Conservation (phyloP, 108 stramenopile genomes). For the Cyclotella kingstonii region DNA sequence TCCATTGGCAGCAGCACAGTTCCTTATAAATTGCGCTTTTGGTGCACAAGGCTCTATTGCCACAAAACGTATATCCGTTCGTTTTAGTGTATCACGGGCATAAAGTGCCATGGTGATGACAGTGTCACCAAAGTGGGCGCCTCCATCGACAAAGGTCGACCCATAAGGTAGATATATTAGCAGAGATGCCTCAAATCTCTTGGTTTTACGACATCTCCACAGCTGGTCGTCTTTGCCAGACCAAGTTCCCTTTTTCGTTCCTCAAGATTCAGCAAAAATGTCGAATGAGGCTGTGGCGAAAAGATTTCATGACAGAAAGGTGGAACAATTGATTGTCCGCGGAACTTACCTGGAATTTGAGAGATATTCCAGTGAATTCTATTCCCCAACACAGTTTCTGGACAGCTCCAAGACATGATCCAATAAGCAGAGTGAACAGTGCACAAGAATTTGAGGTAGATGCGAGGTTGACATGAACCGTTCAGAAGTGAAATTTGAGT, state of each 20-base stretch:
- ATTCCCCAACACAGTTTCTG: conserved; percentile 23
- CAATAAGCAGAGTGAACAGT: no score
- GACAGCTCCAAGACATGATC: conserved; percentile 18
- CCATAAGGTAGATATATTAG: conserved; percentile 24
- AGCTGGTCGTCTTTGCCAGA: conserved; percentile 39
- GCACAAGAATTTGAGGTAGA: no score
- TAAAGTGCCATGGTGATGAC: conserved; percentile 32
- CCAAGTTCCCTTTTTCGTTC: conserved; percentile 17
- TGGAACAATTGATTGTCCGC: no score
- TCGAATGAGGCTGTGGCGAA: neutral
- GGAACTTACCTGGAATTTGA: conserved; percentile 22
- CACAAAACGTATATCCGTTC: conserved; percentile 29
- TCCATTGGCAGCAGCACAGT: conserved; percentile 22
- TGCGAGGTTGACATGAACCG: no score
- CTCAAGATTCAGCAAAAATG: neutral
- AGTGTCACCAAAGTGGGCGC: conserved; percentile 43
- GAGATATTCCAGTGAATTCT: conserved; percentile 20
- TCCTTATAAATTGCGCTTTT: conserved; percentile 25
- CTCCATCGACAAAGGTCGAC: conserved; percentile 33
- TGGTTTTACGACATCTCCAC: conserved; percentile 38
- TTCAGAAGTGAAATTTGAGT: no score
- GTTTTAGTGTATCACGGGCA: conserved; percentile 16
- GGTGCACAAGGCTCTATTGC: conserved; percentile 30
- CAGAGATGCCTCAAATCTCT: conserved; percentile 30
- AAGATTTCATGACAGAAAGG: neutral